These are phyloP conservation scores for Fragilariopsis cylindrus DNA, from an alignment of 108 stramenopile species.

Conservation along the genomic window DNA sequence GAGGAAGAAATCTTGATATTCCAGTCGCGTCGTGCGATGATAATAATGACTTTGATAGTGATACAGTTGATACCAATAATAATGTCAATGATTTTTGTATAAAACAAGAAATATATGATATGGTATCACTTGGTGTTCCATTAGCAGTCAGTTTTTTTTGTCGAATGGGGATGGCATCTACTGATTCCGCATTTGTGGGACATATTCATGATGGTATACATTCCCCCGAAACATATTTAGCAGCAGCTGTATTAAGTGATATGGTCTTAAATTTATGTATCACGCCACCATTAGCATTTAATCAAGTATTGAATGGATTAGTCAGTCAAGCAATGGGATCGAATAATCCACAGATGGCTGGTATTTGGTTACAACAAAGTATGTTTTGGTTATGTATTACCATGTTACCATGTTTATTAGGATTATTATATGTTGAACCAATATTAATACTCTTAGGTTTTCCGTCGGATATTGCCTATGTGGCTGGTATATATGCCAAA, in stretches of 20 bases:
- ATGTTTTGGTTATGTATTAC: constrained; percentile 46
- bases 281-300: constrained; percentile 44
- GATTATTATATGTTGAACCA: constrained; percentile 45
- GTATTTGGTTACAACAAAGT: constrained; percentile 51
- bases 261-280: constrained; percentile 73
- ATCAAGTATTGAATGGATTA: constrained; percentile 48
- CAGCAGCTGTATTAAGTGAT: constrained; percentile 76
- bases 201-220: constrained; percentile 32
- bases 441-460: constrained; percentile 34
- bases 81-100: neutral
- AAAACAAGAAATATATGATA: constrained; percentile 30
- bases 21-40: neutral
- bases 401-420: constrained; percentile 49
- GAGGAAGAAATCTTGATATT: neutral
- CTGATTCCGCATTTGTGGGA: constrained; percentile 46
- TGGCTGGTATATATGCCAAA: constrained; percentile 51
- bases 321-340: constrained; percentile 51
- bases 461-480: constrained; percentile 27
- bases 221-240: constrained; percentile 38
- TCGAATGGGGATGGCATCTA: constrained; percentile 47
- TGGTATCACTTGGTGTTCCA: constrained; percentile 33
- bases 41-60: neutral
- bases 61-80: neutral
- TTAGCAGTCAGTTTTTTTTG: constrained; percentile 46
- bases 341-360: constrained; percentile 61